These are phyloP conservation scores for Mucor racemosus DNA, from an alignment of 371 early-diverging fungal species.

Conservation along the genomic window DNA sequence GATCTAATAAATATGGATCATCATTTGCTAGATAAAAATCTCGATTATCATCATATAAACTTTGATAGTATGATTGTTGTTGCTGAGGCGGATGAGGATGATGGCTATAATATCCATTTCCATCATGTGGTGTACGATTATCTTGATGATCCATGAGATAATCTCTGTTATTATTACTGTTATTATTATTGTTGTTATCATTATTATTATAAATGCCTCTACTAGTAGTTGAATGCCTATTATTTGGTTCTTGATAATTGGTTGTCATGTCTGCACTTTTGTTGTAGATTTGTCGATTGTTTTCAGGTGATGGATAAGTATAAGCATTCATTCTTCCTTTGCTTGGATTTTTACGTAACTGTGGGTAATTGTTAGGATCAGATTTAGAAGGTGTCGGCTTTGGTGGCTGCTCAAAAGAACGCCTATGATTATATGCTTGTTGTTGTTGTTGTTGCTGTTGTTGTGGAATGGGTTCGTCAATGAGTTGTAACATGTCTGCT, in stretches of 20 bases:
- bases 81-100: neutral
- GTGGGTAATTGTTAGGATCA: slow-evolving; percentile 1
- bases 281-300: neutral
- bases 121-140: slow-evolving; percentile 1
- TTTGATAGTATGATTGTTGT: neutral
- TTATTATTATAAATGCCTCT: neutral
- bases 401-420: neutral
- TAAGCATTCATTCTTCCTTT: neutral
- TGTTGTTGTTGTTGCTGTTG: neutral
- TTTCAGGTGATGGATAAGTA: neutral
- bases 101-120: neutral
- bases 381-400: slow-evolving; percentile 15
- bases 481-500: slow-evolving; percentile 23
- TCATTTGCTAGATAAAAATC: neutral
- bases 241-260: neutral
- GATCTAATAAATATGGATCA: neutral
- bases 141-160: neutral
- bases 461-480: neutral
- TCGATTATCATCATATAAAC: neutral
- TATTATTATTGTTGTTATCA: no score
- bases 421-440: neutral
- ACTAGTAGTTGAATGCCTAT: neutral
- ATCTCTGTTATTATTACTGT: neutral
- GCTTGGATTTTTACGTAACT: neutral
- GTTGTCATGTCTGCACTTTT: neutral